Evolutionary conservation across 441 rosid genomes (phyloP).

Genomic region (Kokia cookei): DNA sequence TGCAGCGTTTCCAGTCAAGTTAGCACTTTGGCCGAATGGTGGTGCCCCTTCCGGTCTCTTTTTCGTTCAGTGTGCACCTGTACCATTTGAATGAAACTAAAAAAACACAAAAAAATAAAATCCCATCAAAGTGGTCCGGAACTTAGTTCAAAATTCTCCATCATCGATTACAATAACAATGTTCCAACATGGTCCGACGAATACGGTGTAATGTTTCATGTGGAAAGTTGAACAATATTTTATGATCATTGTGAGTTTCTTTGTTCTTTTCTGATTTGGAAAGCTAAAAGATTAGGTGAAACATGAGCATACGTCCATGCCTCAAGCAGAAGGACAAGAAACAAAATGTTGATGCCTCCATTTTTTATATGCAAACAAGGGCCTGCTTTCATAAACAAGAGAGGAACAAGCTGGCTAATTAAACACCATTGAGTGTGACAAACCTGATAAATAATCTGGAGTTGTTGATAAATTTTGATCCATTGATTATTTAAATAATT

Average conservation of each 20-base stretch:
- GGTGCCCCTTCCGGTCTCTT: constrained; percentile 28
- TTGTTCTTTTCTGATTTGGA: background rate
- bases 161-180: background rate
- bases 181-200: background rate
- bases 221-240: background rate
- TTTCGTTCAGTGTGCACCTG: constrained; percentile 5
- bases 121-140: too few relatives aligned
- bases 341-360: background rate
- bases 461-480: too few relatives aligned
- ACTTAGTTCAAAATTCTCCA: background rate
- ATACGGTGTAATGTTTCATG: too few relatives aligned
- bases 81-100: constrained; percentile 5
- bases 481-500: too few relatives aligned
- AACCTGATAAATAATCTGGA: too few relatives aligned
- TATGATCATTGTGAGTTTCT: background rate
- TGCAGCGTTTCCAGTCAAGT: constrained; percentile 18
- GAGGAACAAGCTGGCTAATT: background rate
- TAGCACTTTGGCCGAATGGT: constrained; percentile 23
- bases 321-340: background rate
- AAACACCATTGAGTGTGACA: too few relatives aligned
- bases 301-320: background rate
- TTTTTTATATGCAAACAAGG: background rate
- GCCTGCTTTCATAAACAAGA: background rate
- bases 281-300: background rate
- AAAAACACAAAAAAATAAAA: background rate